A percentile compares a stretch with the other conserved stretches of the same genome.
Conservation (phyloP, 2,329 filamentous ascomycete genomes). For the Magnaporthiopsis incrustans region DNA sequence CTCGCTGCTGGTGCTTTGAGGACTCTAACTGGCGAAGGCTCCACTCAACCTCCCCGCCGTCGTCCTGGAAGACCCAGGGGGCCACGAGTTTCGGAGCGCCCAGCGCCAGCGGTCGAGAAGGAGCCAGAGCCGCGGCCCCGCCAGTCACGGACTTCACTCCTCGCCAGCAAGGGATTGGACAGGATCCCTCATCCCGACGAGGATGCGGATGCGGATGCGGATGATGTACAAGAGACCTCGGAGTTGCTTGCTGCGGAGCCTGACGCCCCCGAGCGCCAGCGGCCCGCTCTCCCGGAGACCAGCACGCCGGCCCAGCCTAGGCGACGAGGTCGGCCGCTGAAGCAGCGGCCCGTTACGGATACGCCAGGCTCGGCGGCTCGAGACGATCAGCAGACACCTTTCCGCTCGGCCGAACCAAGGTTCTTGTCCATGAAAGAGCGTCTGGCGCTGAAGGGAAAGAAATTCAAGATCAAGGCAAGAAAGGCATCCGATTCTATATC, state of each 20-base stretch:
- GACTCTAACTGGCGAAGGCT: slow-evolving; percentile 16
- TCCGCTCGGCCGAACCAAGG: slow-evolving; percentile 17
- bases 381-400: slow-evolving; percentile 6
- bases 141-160: slow-evolving; percentile 4
- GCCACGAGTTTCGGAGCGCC: background rate
- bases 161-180: slow-evolving; percentile 6
- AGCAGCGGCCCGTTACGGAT: background rate
- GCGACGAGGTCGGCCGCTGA: background rate
- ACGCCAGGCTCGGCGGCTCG: background rate
- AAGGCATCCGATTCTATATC: slow-evolving; percentile 23
- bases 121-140: background rate
- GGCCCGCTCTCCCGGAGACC: background rate
- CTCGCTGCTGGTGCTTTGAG: slow-evolving; percentile 24
- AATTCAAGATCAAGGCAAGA: slow-evolving; percentile 38
- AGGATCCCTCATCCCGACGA: background rate
- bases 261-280: background rate
- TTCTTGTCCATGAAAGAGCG: slow-evolving; percentile 50
- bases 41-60: background rate
- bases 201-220: background rate
- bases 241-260: background rate
- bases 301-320: background rate
- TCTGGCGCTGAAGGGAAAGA: slow-evolving; percentile 45
- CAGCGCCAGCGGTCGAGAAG: background rate
- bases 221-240: background rate
- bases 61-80: slow-evolving; percentile 1